Evolutionary conservation across 2,329 filamentous ascomycete species (phyloP).

Genomic region (Ceratocystis cubensis): DNA sequence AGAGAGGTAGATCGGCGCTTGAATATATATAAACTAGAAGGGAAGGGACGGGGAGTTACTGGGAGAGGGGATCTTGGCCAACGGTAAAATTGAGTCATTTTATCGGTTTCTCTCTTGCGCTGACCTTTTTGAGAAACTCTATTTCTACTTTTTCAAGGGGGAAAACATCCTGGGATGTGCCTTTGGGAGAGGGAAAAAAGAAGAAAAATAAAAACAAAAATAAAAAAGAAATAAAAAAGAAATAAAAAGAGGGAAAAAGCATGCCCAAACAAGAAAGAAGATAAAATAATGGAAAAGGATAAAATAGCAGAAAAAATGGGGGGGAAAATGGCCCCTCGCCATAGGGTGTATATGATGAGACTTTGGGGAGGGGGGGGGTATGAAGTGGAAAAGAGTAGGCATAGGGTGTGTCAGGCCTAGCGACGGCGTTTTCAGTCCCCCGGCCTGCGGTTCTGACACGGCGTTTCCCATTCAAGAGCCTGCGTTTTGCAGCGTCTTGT

Average conservation of each 20-base stretch:
- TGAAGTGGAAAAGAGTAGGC: no score
- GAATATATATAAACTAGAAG: slow-evolving; percentile 1
- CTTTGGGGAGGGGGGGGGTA: no score
- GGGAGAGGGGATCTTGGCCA: not conserved
- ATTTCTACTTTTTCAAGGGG: not conserved
- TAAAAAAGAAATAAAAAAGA: not conserved
- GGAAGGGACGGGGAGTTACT: not conserved
- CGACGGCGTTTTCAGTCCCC: no score
- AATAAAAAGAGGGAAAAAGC: not conserved
- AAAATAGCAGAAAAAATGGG: no score
- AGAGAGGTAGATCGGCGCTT: slow-evolving; percentile 6
- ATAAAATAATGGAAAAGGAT: no score
- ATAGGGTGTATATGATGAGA: no score
- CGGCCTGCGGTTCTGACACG: no score
- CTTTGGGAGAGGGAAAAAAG: not conserved
- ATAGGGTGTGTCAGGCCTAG: no score
- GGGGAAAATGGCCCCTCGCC: no score
- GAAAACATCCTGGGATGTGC: not conserved
- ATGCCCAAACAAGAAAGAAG: not conserved
- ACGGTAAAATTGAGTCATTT: not conserved
- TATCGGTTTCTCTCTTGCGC: not conserved
- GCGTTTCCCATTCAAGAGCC: no score
- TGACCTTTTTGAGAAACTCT: not conserved
- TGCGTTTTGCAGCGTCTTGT: not conserved
- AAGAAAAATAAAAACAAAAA: not conserved